Conservation (phyloP, 805 yeast genomes). For the Ogataea nitratoaversa region DNA sequence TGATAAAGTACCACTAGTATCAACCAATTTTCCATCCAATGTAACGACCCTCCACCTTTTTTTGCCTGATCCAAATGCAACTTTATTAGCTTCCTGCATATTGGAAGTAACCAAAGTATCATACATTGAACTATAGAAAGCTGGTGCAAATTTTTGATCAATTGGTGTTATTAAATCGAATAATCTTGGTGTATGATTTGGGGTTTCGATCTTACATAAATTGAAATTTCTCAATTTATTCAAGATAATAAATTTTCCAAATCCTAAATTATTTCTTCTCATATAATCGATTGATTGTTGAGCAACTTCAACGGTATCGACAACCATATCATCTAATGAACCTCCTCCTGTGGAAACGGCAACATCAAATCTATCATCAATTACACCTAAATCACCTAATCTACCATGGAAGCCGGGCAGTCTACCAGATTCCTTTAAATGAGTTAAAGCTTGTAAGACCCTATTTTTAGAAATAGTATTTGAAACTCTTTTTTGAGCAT, state of each 20-base stretch:
- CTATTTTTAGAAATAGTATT: conserved; percentile 64
- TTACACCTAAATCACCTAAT: conserved; percentile 87
- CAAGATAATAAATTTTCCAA: conserved; percentile 81
- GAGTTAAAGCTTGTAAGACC: conserved; percentile 64
- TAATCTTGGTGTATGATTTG: conserved; percentile 71
- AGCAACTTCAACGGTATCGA: conserved; percentile 64
- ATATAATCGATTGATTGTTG: conserved; percentile 70
- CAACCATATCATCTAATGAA: conserved; percentile 87
- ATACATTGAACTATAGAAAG: conserved; percentile 81
- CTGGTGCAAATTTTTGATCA: conserved; percentile 70
- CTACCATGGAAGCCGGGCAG: conserved; percentile 85
- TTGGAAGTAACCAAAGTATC: conserved; percentile 85
- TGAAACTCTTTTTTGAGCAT: conserved; percentile 57
- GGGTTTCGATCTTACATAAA: conserved; percentile 57
- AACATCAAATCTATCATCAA: conserved; percentile 83
- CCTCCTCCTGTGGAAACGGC: conserved; percentile 96
- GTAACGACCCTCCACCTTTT: conserved; percentile 88
- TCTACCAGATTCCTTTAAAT: conserved; percentile 75
- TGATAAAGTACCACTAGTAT: conserved; percentile 89
- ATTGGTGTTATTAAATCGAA: conserved; percentile 76
- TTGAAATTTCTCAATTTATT: conserved; percentile 67
- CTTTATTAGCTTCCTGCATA: conserved; percentile 74
- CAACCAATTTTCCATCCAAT: conserved; percentile 85
- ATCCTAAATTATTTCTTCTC: conserved; percentile 78
- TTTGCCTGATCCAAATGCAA: conserved; percentile 69